These are phyloP conservation scores for Acer negundo DNA, from an alignment of 345 rosid species.

Conservation along the genomic window DNA sequence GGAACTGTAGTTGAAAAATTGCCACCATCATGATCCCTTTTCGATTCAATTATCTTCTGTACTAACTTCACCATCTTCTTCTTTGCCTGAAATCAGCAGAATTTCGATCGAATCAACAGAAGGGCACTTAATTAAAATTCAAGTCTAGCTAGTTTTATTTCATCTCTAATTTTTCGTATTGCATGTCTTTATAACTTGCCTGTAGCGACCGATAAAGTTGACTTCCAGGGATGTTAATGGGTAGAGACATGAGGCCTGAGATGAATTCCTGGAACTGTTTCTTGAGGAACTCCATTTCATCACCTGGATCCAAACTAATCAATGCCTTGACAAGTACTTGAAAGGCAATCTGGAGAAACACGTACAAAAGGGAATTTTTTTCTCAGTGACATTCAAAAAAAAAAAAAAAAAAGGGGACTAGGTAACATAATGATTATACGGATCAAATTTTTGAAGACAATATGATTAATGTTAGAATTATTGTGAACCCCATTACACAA, in stretches of 20 bases:
- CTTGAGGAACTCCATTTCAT: conserved; percentile 68
- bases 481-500: conserved; percentile 43
- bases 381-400: conserved; percentile 24
- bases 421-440: conserved; percentile 30
- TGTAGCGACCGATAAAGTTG: conserved; percentile 87
- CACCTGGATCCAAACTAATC: conserved; percentile 87
- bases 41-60: conserved; percentile 51
- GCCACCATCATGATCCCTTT: conserved; percentile 30
- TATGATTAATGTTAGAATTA: conserved; percentile 41
- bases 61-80: conserved; percentile 80
- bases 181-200: conserved; percentile 35
- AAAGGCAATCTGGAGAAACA: conserved; percentile 71
- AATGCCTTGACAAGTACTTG: conserved; percentile 85
- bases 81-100: conserved; percentile 60
- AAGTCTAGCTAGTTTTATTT: no score
- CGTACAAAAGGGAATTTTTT: not conserved
- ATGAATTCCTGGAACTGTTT: conserved; percentile 81
- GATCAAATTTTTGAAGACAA: conserved; percentile 39
- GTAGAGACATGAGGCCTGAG: conserved; percentile 89
- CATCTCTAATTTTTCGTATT: no score
- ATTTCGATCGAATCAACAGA: no score
- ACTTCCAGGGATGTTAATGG: conserved; percentile 82
- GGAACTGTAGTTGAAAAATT: conserved; percentile 25
- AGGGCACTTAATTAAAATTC: no score
- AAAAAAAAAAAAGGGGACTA: not conserved